Conservation (phyloP, 257 asterid species). For the Solanum chilense region DNA sequence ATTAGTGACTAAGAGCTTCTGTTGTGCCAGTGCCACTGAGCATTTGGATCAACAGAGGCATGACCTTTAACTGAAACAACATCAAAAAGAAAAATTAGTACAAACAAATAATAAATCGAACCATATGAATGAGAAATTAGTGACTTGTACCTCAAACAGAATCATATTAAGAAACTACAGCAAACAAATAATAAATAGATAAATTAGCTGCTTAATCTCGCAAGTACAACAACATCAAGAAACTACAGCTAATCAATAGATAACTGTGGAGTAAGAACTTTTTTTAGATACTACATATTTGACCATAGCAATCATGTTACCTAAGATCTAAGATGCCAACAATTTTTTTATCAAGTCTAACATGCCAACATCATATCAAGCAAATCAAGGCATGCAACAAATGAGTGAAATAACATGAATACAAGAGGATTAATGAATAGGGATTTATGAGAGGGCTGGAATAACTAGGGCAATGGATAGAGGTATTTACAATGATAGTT, state of each 20-base stretch:
- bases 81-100: neutral
- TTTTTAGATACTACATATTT: neutral
- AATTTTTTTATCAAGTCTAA: neutral
- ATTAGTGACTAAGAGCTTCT: neutral
- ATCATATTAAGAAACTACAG: no score
- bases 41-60: neutral
- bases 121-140: neutral
- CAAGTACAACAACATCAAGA: neutral
- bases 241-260: neutral
- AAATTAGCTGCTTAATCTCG: neutral
- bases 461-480: neutral
- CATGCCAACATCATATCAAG: neutral
- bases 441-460: neutral
- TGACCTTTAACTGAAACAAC: constrained; percentile 11
- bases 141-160: neutral
- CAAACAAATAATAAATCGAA: neutral
- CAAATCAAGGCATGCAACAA: neutral
- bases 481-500: neutral
- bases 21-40: constrained; percentile 14
- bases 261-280: neutral
- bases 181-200: neutral
- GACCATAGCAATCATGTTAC: neutral
- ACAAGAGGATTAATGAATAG: neutral
- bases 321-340: neutral
- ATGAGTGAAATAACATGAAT: neutral